Evolutionary conservation across 345 rosid genomes (phyloP).

Genomic region (Raphanus sativus): DNA sequence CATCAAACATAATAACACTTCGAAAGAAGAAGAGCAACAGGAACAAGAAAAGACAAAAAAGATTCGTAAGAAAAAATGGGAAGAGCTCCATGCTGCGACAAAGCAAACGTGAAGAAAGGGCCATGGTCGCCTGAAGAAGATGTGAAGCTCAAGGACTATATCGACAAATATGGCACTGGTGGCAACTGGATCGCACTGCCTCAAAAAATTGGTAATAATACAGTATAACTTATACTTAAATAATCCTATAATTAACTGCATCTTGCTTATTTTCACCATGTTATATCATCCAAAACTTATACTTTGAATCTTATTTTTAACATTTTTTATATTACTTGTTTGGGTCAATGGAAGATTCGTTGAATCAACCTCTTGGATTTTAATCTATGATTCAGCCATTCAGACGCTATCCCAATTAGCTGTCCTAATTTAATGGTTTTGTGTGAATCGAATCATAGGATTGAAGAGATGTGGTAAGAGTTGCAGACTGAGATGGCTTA

Average conservation of each 20-base stretch:
- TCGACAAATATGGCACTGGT: conserved; percentile 80
- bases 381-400: neutral
- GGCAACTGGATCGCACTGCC: conserved; percentile 99
- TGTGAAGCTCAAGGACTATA: conserved; percentile 84
- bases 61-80: conserved; percentile 59
- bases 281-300: neutral
- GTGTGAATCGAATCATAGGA: conserved; percentile 46
- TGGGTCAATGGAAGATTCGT: neutral
- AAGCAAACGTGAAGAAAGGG: conserved; percentile 87
- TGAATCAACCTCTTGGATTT: neutral
- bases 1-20: conserved; percentile 19
- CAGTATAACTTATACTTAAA: neutral
- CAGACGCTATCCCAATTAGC: neutral
- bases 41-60: conserved; percentile 22
- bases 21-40: conserved; percentile 11
- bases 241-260: neutral
- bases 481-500: conserved; percentile 95
- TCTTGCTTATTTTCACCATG: neutral
- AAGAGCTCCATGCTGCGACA: conserved; percentile 97
- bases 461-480: conserved; percentile 97
- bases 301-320: neutral
- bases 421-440: conserved; percentile 15
- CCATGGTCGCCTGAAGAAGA: conserved; percentile 99
- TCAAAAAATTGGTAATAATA: conserved; percentile 75
- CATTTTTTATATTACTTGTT: neutral